Evolutionary conservation across 345 rosid species (phyloP), one percentile per base, ranked within the genome.

Genomic region (Arabis alpina): DNA sequence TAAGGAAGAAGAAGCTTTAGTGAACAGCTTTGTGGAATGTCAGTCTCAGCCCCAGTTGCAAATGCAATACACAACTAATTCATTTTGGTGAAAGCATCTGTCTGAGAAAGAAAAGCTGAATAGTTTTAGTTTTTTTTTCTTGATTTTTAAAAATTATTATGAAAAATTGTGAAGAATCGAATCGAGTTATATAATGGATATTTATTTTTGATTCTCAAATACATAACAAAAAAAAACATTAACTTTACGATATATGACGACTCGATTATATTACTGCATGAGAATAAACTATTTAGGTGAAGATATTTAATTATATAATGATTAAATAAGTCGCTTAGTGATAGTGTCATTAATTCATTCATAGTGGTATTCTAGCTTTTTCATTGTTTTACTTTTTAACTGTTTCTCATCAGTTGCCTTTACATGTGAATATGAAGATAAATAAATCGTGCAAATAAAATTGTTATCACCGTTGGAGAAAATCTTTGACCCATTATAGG

Each of bases 51-150:
- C 68, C 49, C 67, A 50, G n/a, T 44, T 54, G 55, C 73, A 74
- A 52, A 53, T 74, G 73, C 68, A 61, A 53, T 68, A 68, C 58
- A 54, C 68, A 41, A 54, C 68, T 0, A 62, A 37, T 9, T 45
- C 74, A 4, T 75, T 68, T 19, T 75, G 78, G 78, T 75, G 74
- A 75, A 68, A 54, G 59, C 57, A 37, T 44, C 14, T 44, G 42
- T 59, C 11, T 66, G 61, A 59, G 47, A 59, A 49, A 36, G 47
- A 74, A 52, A 56, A 34, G 41, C 39, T 66, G 54, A 24, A 66
- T 32, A 55, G 42, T 54, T 4, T 66, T 5, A 34, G 37, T 34
- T 34, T 34, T 34, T 34, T 34, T 34, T 3, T 2, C n/a, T 11
- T 13, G 11, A 48, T 41, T 37, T 19, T 34, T 5, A 5, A 34